Base-by-base conservation (phyloP, 176 grass and related monocot species). In the Echinochloa phyllopogon region DNA sequence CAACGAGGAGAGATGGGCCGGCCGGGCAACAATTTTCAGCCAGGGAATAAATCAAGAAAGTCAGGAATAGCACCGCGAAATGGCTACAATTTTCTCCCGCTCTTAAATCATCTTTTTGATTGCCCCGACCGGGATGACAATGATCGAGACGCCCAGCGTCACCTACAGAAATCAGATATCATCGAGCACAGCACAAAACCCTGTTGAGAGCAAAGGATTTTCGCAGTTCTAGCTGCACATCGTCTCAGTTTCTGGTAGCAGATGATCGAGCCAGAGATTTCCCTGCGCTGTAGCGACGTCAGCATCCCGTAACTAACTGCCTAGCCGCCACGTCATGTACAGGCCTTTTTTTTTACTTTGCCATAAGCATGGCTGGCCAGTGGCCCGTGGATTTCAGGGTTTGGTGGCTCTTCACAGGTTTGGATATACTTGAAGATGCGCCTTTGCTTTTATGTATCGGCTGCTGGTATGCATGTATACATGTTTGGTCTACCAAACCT, bases 381-480 rank as follows among this genome's bases (percentile, higher is more conserved):
- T 67, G 47, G 37, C 21, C 41, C 21, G 44, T 64, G 49, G 39
- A 83, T 60, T 70, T 70, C 66, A 73, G 55, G 66, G 68, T 73
- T 74, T 74, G 67, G 57, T 86, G 69, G 11, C 5, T n/a, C 7
- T 43, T 10, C 15, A 6, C 10, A 29, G 50, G 16, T 25, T 78
- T 80, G 74, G 43, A 70, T 37, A 88, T 70, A 76, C 86, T 21
- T 83, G 71, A 83, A 61, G 86, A 2, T 51, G 42, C 64, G 52
- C 21, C 10, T 36, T 36, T 69, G 20, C 71, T 87, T 50, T 48
- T 15, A 21, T 55, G 52, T 48, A 85, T 77, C 61, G 8, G 33
- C 37, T 21, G 52, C 10, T 25, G 20, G 49, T 41, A 41, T 14
- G 7, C 37, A 29, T 72, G 13, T 29, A 47, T 39, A 18, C 33